A percentile compares a stretch with the other conserved stretches of the same genome.
These are phyloP conservation scores for Acacia confusa DNA, from an alignment of 306 rosid species.

Conservation along the genomic window DNA sequence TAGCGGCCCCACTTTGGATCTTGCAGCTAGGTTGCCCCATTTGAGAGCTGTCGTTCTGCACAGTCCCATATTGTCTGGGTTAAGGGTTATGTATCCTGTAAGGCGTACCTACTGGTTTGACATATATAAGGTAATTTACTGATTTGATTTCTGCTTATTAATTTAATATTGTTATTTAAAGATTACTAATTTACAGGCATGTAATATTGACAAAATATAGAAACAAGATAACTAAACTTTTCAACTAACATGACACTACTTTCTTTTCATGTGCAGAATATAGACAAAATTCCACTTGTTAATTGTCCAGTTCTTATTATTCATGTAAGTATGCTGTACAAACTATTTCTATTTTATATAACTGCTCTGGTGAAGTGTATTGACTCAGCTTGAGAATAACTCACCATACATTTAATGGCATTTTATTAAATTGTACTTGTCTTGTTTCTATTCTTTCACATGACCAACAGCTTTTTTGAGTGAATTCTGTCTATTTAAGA, in stretches of 20 bases:
- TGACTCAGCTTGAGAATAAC: background rate
- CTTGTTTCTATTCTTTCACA: background rate
- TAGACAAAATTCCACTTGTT: conserved; percentile 80
- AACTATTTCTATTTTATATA: conserved; percentile 9
- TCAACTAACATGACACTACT: conserved; percentile 15
- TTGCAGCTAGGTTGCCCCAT: conserved; percentile 71
- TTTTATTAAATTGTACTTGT: background rate
- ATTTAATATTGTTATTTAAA: background rate
- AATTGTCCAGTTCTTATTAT: conserved; percentile 85
- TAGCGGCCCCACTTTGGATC: conserved; percentile 88
- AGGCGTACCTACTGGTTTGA: conserved; percentile 84
- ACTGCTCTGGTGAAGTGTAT: conserved; percentile 12
- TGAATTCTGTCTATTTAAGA: background rate
- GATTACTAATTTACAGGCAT: conserved; percentile 20
- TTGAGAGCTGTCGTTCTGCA: conserved; percentile 79
- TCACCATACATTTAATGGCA: background rate
- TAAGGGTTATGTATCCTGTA: conserved; percentile 87
- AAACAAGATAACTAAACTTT: background rate
- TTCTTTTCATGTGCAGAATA: conserved; percentile 58
- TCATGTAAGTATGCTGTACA: conserved; percentile 59
- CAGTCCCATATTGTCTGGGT: conserved; percentile 84
- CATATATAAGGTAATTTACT: conserved; percentile 69
- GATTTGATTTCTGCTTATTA: conserved; percentile 9
- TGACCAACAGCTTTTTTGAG: background rate
- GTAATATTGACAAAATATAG: too few species aligned